Evolutionary conservation across 164 flowering plant genomes (phyloP).

Genomic region (Dillenia suffruticosa): DNA sequence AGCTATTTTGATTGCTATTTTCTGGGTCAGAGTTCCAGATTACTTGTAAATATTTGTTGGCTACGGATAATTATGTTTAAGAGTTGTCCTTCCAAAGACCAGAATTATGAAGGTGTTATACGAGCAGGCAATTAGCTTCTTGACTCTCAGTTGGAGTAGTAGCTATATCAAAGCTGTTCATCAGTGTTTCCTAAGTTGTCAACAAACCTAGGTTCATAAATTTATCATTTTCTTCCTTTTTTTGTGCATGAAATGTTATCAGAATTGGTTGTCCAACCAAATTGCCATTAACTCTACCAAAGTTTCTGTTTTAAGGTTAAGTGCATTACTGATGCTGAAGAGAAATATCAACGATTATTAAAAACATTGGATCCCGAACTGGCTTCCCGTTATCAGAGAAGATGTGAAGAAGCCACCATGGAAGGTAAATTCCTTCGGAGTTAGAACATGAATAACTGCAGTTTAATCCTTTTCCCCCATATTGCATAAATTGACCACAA

Average conservation of each 20-base stretch:
- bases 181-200: too few relatives aligned
- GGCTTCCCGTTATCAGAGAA: constrained; percentile 47
- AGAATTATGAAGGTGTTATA: too few relatives aligned
- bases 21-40: too few relatives aligned
- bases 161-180: too few relatives aligned
- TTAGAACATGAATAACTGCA: not conserved
- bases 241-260: not conserved
- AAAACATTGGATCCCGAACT: constrained; percentile 64
- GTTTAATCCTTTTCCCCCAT: too few relatives aligned
- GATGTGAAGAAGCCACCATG: constrained; percentile 94
- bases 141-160: too few relatives aligned
- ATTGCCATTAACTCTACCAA: not conserved
- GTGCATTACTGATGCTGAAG: constrained; percentile 75
- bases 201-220: too few relatives aligned
- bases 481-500: not conserved
- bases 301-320: constrained; percentile 46
- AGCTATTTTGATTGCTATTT: too few relatives aligned
- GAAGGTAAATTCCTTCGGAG: constrained; percentile 47
- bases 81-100: too few relatives aligned
- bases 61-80: too few relatives aligned
- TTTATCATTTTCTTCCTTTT: not conserved
- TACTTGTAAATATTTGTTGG: too few relatives aligned
- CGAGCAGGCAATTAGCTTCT: too few relatives aligned
- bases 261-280: not conserved
- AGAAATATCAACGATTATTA: constrained; percentile 46